Percentiles rank a stretch among this genome's conserved stretches.
Evolutionary conservation across 2,329 filamentous ascomycete species (phyloP).

Genomic region (Ceratocystis alfenasii): DNA sequence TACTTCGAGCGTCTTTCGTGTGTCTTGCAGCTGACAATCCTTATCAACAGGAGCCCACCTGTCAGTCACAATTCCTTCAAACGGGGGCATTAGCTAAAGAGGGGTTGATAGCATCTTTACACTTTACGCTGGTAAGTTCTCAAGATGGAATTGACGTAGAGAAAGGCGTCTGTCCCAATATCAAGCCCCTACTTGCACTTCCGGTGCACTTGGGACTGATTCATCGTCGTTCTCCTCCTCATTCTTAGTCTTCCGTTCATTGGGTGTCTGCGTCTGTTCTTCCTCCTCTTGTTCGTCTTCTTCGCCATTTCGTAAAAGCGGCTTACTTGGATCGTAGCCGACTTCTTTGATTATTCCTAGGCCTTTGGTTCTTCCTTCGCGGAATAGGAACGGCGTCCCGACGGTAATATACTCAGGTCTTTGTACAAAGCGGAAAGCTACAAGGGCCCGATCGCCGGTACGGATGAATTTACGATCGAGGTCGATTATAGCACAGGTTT

Average conservation of each 20-base stretch:
- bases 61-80: conserved; percentile 2
- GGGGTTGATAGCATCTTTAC: background rate
- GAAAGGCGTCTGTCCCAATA: no score
- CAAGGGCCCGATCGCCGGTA: conserved; percentile 83
- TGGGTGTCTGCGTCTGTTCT: background rate
- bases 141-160: background rate
- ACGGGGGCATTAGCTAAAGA: background rate
- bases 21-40: conserved; percentile 7
- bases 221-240: background rate
- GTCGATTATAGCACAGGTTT: conserved; percentile 95
- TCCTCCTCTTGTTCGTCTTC: background rate
- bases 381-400: conserved; percentile 81
- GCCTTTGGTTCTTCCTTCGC: conserved; percentile 89
- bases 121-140: background rate
- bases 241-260: background rate
- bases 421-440: conserved; percentile 91
- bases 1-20: background rate
- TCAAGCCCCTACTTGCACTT: background rate
- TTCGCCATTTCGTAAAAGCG: background rate
- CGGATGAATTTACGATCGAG: conserved; percentile 93
- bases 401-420: conserved; percentile 82
- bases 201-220: background rate
- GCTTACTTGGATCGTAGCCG: conserved; percentile 57
- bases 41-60: conserved; percentile 4
- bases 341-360: conserved; percentile 86